Evolutionary conservation across 2,329 filamentous ascomycete species (phyloP).

Genomic region (Colletotrichum lupini): DNA sequence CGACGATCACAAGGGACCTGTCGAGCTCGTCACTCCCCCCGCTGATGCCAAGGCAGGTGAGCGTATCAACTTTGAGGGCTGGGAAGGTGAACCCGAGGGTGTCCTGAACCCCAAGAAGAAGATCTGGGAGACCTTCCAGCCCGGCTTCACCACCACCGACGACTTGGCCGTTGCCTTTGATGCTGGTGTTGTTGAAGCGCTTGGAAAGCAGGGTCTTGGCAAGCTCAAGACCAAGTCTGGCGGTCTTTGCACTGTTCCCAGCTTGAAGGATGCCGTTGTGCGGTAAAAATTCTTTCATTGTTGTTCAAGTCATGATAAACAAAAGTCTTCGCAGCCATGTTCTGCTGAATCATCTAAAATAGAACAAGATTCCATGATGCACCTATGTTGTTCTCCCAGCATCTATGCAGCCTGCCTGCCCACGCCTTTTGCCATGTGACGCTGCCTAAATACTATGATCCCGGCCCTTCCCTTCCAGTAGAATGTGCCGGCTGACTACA

Average conservation of each 20-base stretch:
- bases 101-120: slow-evolving; percentile 99
- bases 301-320: slow-evolving; percentile 6
- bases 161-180: slow-evolving; percentile 88
- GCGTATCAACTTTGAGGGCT: slow-evolving; percentile 92
- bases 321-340: background rate
- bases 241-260: slow-evolving; percentile 85
- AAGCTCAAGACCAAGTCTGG: slow-evolving; percentile 82
- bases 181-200: slow-evolving; percentile 78
- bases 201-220: slow-evolving; percentile 75
- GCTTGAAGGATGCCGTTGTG: slow-evolving; percentile 82
- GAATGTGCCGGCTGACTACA: background rate
- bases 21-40: slow-evolving; percentile 91
- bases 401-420: background rate
- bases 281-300: slow-evolving; percentile 60
- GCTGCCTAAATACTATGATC: background rate
- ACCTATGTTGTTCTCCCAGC: background rate
- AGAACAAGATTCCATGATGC: background rate
- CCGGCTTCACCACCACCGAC: slow-evolving; percentile 92
- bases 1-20: slow-evolving; percentile 86
- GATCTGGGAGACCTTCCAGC: slow-evolving; percentile 97
- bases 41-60: slow-evolving; percentile 84
- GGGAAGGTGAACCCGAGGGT: slow-evolving; percentile 91
- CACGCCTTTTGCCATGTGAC: background rate
- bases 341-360: background rate
- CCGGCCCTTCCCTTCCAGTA: no score